Evolutionary conservation across 306 rosid species (phyloP), one percentile per base, ranked within the genome.

Genomic region (Gleditsia sinensis): DNA sequence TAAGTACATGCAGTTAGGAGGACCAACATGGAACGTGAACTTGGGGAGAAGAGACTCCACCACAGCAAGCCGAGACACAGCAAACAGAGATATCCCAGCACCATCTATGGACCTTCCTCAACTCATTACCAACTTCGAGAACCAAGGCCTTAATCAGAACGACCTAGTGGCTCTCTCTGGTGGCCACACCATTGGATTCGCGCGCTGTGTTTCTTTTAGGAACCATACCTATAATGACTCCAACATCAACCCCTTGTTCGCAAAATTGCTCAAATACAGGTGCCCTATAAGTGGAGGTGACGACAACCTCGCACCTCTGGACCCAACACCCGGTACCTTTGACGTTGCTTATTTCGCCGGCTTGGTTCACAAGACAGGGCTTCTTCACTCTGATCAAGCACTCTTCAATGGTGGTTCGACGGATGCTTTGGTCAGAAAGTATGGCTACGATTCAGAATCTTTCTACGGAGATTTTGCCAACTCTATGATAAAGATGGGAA

Each of bases 11-110:
- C 82, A 86, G 90, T 46, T 86, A 77, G 87, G 90, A n/a, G 87
- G 90, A 6, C 80, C 84, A n/a, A 33, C 71, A 13, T 86, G 90
- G 87, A 36, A 55, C 0, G 85, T 80, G 10, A 46, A 5, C 24
- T 23, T 83, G 0, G 86, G 90, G 0, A 83, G 90, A 62, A 83
- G 82, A 75, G 90, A 83, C 81, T 74, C 90, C 8, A 77, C 64
- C 53, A 83, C 69, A 25, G 85, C 86, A 6, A 83, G 85, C 58
- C 75, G 46, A 1, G 58, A 14, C 9, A 69, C 24, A 2, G 87
- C 82, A 9, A 20, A 83, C 12, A 7, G 60, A 9, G 19, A 83
- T 66, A 60, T 86, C 16, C 87, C 87, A 0, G 16, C 56, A 40
- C 80, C 90, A 23, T 16, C 9, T 50, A 37, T 75, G 12, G 59